A percentile compares a stretch with the other conserved stretches of the same genome.
phyloP scores from a whole-genome alignment of 345 rosid genomes.

The Trapa incisa region DNA sequence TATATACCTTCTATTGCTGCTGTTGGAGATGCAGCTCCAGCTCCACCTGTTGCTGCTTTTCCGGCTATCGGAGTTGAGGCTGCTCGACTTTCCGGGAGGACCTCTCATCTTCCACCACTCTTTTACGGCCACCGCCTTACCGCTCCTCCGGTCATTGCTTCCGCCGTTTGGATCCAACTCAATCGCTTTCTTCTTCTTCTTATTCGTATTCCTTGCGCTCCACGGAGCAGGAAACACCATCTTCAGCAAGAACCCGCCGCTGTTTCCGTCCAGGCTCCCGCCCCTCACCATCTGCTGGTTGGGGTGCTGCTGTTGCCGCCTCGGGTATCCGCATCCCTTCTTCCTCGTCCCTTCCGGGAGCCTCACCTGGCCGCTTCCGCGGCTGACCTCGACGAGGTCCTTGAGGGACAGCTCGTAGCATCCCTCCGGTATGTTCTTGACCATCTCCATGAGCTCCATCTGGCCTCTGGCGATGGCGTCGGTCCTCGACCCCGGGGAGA shows the following conservation, averaged over 20 bases:
- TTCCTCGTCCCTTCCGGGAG: slow-evolving; percentile 9
- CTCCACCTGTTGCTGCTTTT: slow-evolving; percentile 39
- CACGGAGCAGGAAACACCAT: slow-evolving; percentile 54
- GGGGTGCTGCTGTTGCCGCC: neutral
- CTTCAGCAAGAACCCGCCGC: slow-evolving; percentile 56
- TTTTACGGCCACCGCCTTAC: slow-evolving; percentile 40
- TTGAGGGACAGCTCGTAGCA: slow-evolving; percentile 75
- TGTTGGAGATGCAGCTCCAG: slow-evolving; percentile 31
- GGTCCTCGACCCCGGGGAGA: slow-evolving; percentile 60
- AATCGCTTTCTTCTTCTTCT: slow-evolving; percentile 14
- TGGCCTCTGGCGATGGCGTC: slow-evolving; percentile 83
- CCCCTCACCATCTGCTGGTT: slow-evolving; percentile 17
- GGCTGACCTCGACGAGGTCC: slow-evolving; percentile 55
- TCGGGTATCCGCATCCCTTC: neutral
- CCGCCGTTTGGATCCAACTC: slow-evolving; percentile 2
- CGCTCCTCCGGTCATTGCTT: slow-evolving; percentile 14
- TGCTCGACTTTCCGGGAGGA: slow-evolving; percentile 9
- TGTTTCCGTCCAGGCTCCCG: slow-evolving; percentile 20
- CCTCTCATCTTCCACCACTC: slow-evolving; percentile 63
- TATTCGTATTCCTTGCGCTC: slow-evolving; percentile 33
- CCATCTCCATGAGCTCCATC: slow-evolving; percentile 93
- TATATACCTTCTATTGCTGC: slow-evolving; percentile 22
- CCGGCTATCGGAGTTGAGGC: slow-evolving; percentile 25
- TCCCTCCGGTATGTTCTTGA: slow-evolving; percentile 75
- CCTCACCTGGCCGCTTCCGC: neutral